Percentiles rank a stretch among this genome's conserved stretches.
phyloP scores from a whole-genome alignment of 352 stramenopile genomes.

The Aphanomyces euteiches region DNA sequence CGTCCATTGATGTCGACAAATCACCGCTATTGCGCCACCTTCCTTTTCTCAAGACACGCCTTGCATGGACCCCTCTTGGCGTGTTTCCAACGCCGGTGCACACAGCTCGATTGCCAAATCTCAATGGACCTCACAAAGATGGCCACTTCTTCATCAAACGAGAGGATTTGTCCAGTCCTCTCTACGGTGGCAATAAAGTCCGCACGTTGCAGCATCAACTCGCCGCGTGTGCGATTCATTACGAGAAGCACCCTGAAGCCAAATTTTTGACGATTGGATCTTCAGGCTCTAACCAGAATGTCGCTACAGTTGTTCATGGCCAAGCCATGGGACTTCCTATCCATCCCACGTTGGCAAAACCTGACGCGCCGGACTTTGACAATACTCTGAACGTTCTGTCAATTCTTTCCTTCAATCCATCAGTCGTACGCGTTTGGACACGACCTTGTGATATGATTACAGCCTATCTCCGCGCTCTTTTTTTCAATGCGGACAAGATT shows the following conservation, averaged over 20 bases:
- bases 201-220: constrained; percentile 27
- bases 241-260: neutral
- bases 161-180: constrained; percentile 23
- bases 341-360: constrained; percentile 5
- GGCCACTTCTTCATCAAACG: constrained; percentile 22
- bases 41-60: constrained; percentile 4
- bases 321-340: neutral
- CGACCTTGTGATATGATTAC: neutral
- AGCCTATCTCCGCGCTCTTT: neutral
- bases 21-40: constrained; percentile 28
- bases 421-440: constrained; percentile 13
- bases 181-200: constrained; percentile 30
- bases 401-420: constrained; percentile 13
- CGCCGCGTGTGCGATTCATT: constrained; percentile 14
- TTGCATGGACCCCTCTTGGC: constrained; percentile 26
- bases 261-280: constrained; percentile 6
- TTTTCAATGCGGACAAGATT: constrained; percentile 6
- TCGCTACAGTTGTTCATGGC: constrained; percentile 26
- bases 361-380: constrained; percentile 25
- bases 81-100: constrained; percentile 28
- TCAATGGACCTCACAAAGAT: neutral
- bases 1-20: neutral
- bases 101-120: neutral
- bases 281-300: constrained; percentile 24
- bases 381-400: constrained; percentile 30